These are phyloP conservation scores for Radiomyces spectabilis DNA, from an alignment of 192 early-diverging fungal genomes.

Conservation along the genomic window DNA sequence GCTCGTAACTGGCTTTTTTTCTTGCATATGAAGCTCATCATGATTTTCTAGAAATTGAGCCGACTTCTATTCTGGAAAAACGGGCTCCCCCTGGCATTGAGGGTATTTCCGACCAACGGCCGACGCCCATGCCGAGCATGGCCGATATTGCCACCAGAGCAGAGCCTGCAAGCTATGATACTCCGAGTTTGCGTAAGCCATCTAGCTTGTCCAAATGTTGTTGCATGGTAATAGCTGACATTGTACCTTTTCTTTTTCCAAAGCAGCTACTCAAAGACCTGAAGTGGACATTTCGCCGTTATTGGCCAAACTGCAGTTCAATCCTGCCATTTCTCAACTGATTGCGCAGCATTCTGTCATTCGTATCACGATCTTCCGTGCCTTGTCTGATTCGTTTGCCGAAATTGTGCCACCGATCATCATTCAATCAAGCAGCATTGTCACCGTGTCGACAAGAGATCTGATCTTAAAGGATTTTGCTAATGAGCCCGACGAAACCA, in stretches of 20 bases:
- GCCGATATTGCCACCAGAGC: background rate
- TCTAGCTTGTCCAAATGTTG: no score
- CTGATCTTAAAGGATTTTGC: slow-evolving; percentile 95
- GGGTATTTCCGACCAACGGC: background rate
- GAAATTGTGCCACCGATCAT: slow-evolving; percentile 71
- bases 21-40: no score
- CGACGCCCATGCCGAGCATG: background rate
- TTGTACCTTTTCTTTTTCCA: no score
- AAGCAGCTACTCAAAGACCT: background rate
- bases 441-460: slow-evolving; percentile 83
- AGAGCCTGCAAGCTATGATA: background rate
- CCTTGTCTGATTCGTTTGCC: slow-evolving; percentile 68
- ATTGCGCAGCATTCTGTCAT: slow-evolving; percentile 13
- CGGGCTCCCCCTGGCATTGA: slow-evolving; percentile 37
- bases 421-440: slow-evolving; percentile 83
- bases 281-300: slow-evolving; percentile 14
- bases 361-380: slow-evolving; percentile 73
- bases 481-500: slow-evolving; percentile 85
- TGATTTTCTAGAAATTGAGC: slow-evolving; percentile 44
- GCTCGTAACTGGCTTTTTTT: no score
- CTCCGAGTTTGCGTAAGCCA: no score
- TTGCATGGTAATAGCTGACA: no score
- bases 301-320: slow-evolving; percentile 10
- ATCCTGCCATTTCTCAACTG: slow-evolving; percentile 13
- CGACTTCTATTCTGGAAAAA: slow-evolving; percentile 56